Base-by-base conservation (phyloP, 176 grass and related monocot genomes). In the Musa beccarii region DNA sequence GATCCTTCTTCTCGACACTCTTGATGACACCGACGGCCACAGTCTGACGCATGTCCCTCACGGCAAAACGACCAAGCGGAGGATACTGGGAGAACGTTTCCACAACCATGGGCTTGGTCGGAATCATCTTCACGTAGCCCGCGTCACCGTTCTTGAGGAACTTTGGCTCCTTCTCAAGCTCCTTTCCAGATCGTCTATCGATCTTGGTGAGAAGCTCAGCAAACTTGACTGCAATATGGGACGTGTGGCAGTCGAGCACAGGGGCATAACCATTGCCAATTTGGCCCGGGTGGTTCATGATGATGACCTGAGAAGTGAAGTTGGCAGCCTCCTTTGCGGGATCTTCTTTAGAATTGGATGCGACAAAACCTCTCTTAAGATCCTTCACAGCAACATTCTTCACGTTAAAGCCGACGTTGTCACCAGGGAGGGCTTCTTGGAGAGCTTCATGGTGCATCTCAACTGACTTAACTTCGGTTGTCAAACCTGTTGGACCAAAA, bases 201-300 rank as follows among this genome's bases (percentile, higher is more conserved):
- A 96, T 87, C 87, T 96, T 96, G 73, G 93, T 96, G n/a, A 81
- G 19, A 2, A 96, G 81, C 74, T 92, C 89, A 63, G 87, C 83
- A 26, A 96, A 96, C 89, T 96, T 96, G 6, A 96, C 89, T 2
- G 89, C 93, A 52, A 92, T 96, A 83, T 96, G 89, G 13, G 89
- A 96, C 28, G 93, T 96, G 89, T 92, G 93, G 79, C 89, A 96
- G 73, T 96, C 89, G 0, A 96, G 76, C 63, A 96, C 92, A 12
- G 92, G 92, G 14, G 92, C 87, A 2, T 92, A 96, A 15, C 87
- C 92, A 3, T 96, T 92, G 75, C 92, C 89, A 0, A 96, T 96
- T 83, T 92, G 92, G 0, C 92, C 92, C 74, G 92, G 92, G 83
- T 96, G 92, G 81, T 96, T 92, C 89, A 96, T 96, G 84, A 96